A percentile compares a stretch with the other conserved stretches of the same genome.
phyloP scores from a whole-genome alignment of 2,329 filamentous ascomycete genomes.

The Geosmithia putterillii region DNA sequence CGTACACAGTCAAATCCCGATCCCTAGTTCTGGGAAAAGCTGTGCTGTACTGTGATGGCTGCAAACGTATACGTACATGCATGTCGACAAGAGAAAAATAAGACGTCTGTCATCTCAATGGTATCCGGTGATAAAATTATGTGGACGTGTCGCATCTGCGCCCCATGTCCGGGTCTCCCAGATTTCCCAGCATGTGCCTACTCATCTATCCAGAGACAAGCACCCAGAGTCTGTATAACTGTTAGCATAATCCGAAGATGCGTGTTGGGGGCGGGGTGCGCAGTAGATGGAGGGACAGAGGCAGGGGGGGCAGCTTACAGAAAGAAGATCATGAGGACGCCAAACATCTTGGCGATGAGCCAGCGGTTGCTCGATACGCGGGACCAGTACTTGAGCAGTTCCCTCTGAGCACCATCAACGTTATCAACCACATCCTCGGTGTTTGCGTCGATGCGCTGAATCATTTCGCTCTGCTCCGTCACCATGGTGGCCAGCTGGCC shows the following conservation, averaged over 20 bases:
- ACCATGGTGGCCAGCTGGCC: constrained; percentile 95
- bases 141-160: not conserved
- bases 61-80: not conserved
- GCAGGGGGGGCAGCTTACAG: constrained; percentile 29
- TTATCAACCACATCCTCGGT: constrained; percentile 98
- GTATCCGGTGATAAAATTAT: constrained; percentile 1
- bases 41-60: not conserved
- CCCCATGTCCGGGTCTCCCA: not conserved
- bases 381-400: constrained; percentile 94
- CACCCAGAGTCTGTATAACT: constrained; percentile 22
- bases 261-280: constrained; percentile 4
- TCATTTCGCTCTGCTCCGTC: constrained; percentile 93
- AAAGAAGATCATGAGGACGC: constrained; percentile 92
- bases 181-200: not conserved
- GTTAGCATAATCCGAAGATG: constrained; percentile 1
- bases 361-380: constrained; percentile 89
- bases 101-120: not conserved
- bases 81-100: not conserved
- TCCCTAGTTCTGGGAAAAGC: not conserved
- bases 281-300: not conserved
- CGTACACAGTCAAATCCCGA: not conserved
- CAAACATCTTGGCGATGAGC: constrained; percentile 70
- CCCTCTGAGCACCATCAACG: constrained; percentile 89
- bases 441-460: constrained; percentile 92
- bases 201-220: constrained; percentile 17